Evolutionary conservation across 108 stramenopile species (phyloP).

Genomic region (Nannochloropsis gaditana): DNA sequence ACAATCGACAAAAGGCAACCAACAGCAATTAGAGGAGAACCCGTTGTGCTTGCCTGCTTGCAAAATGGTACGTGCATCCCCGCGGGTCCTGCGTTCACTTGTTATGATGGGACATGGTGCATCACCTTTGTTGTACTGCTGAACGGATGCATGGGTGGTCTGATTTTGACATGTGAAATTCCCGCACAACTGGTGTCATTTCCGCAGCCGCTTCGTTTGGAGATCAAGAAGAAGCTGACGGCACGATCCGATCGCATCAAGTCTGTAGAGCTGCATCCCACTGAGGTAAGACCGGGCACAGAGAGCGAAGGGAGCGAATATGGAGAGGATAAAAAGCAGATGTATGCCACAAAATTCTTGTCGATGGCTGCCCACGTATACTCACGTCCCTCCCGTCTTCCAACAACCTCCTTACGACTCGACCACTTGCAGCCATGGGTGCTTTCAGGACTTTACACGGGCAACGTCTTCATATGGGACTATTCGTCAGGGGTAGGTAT

Average conservation of each 20-base stretch:
- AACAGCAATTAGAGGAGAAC: not conserved
- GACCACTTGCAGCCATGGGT: conserved; percentile 70
- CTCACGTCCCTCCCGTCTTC: not conserved
- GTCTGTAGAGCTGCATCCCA: conserved; percentile 90
- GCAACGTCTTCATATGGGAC: conserved; percentile 97
- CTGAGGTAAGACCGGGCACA: conserved; percentile 57
- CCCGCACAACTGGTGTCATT: not conserved
- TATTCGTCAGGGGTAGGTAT: conserved; percentile 60
- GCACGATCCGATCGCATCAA: conserved; percentile 88
- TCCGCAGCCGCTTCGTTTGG: conserved; percentile 42
- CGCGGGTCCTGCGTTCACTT: too few species aligned
- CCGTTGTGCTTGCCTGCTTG: not conserved
- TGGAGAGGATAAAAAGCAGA: not conserved
- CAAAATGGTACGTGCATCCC: not conserved
- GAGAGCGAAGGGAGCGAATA: not conserved
- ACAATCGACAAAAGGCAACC: not conserved
- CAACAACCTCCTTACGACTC: not conserved
- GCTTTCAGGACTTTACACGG: conserved; percentile 88
- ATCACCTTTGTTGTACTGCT: too few species aligned
- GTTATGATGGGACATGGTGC: too few species aligned
- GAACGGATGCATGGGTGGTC: too few species aligned
- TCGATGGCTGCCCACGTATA: not conserved
- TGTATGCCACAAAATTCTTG: too few species aligned
- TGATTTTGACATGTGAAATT: not conserved
- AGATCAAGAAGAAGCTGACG: conserved; percentile 48